phyloP scores from a whole-genome alignment of 129 eudicot genomes.

The Daucus carota region DH1_v3.0 NC_030381.2:37862501-37863000 shows the following conservation, averaged over 20 bases:
- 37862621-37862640: not conserved
- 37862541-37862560: not conserved
- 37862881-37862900: not conserved
- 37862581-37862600: not conserved
- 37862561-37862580: too few relatives aligned
- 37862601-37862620: not conserved
- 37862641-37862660: not conserved
- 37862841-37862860: too few relatives aligned
- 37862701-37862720: too few relatives aligned
- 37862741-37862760: too few relatives aligned
- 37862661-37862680: not conserved
- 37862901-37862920: not conserved
- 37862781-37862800: not conserved
- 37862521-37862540: not conserved
- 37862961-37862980: not conserved
- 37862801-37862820: not conserved
- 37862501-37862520: not conserved
- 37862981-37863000: not conserved
- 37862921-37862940: not conserved
- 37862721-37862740: too few relatives aligned
- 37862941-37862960: not conserved
- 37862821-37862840: not conserved
- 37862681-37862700: too few relatives aligned
- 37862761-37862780: too few relatives aligned
- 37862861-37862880: not conserved